A percentile compares a stretch with the other conserved stretches of the same genome.
Evolutionary conservation across 2,329 filamentous ascomycete genomes (phyloP).

Genomic region (Diplocarpon rosae): DNA sequence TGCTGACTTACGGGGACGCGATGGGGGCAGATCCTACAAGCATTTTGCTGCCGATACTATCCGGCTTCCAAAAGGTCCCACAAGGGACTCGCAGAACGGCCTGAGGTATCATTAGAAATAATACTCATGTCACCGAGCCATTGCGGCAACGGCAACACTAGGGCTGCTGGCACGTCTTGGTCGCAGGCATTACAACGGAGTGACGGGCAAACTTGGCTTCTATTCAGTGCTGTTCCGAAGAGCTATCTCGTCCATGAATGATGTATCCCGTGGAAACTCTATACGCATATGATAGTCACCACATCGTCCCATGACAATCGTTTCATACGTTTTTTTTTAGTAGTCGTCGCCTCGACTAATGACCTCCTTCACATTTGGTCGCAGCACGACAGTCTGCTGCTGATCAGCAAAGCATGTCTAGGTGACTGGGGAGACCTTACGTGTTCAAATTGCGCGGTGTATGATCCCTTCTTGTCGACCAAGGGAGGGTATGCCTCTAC

Average conservation of each 20-base stretch:
- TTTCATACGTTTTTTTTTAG: slow-evolving; percentile 28
- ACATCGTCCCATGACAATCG: not conserved
- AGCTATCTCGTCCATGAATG: not conserved
- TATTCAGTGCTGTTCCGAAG: not conserved
- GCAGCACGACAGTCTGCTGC: slow-evolving; percentile 63
- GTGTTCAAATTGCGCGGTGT: slow-evolving; percentile 91
- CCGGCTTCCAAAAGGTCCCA: no score
- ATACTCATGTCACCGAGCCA: no score
- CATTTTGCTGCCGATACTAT: no score
- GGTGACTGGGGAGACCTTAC: slow-evolving; percentile 34
- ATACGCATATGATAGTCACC: not conserved
- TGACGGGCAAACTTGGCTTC: not conserved
- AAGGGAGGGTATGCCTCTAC: slow-evolving; percentile 86
- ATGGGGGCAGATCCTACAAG: no score
- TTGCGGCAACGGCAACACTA: no score
- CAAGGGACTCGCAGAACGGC: no score
- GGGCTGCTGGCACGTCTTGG: no score
- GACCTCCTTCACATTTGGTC: slow-evolving; percentile 76
- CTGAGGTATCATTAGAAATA: no score
- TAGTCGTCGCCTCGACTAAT: slow-evolving; percentile 81
- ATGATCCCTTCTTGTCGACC: slow-evolving; percentile 86
- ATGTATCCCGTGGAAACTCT: not conserved
- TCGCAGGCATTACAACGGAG: no score
- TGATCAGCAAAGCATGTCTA: not conserved
- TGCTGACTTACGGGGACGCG: no score